phyloP scores from a whole-genome alignment of 148 eudicot species.

The Salicornia ramosissima region DNA sequence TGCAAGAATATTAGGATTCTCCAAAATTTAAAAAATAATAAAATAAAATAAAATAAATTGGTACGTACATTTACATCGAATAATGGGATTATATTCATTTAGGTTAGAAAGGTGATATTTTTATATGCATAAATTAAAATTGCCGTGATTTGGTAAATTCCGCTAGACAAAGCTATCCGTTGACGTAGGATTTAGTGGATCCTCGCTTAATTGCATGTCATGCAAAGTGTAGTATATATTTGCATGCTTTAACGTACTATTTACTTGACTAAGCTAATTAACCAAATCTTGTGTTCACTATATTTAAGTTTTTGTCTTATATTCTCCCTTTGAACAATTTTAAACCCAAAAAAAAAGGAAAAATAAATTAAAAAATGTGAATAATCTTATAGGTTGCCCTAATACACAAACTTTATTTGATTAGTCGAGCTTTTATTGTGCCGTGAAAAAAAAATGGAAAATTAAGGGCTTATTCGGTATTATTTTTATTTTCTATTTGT shows the following conservation, averaged over 20 bases:
- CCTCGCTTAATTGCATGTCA: constrained; percentile 19
- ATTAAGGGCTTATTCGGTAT: no score
- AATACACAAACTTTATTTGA: no score
- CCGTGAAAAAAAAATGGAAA: no score
- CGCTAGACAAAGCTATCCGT: constrained; percentile 33
- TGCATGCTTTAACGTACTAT: constrained; percentile 14
- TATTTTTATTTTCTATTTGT: no score
- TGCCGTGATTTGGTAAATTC: constrained; percentile 22
- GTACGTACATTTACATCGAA: neutral
- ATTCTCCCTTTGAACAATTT: neutral
- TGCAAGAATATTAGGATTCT: neutral
- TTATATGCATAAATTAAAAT: neutral
- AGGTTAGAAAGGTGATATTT: neutral
- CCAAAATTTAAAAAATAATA: no score
- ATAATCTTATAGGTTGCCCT: no score
- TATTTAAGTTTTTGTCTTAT: neutral
- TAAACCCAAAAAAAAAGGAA: no score
- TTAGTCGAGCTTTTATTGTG: no score
- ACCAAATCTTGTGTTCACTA: neutral
- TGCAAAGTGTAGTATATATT: constrained; percentile 1
- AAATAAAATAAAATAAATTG: neutral
- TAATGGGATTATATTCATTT: neutral
- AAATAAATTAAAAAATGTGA: no score
- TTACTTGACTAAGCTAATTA: constrained; percentile 11
- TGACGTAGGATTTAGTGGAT: constrained; percentile 20